These are phyloP conservation scores for Wakefieldia striispora DNA, from an alignment of 768 basidiomycete species.

Conservation along the genomic window DNA sequence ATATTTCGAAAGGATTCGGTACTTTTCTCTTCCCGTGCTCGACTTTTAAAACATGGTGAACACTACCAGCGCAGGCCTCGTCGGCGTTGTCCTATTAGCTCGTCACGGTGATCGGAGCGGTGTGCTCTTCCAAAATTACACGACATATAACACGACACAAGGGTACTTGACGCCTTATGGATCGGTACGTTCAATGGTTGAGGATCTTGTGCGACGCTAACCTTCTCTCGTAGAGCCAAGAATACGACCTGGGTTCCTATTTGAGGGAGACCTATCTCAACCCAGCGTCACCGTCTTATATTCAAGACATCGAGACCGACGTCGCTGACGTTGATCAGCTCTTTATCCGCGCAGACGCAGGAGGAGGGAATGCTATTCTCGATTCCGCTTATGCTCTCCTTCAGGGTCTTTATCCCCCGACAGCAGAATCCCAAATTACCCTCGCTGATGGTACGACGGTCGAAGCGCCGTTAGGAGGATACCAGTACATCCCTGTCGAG, in stretches of 20 bases:
- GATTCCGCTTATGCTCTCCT: slow-evolving; percentile 81
- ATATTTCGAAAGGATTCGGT: too few species aligned
- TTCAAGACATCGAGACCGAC: slow-evolving; percentile 63
- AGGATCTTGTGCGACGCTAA: slow-evolving; percentile 11
- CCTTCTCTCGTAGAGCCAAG: slow-evolving; percentile 39
- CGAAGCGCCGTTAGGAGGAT: too few species aligned
- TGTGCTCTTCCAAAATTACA: slow-evolving; percentile 69
- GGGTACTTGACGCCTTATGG: slow-evolving; percentile 74
- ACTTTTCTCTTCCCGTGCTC: too few species aligned
- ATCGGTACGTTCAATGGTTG: slow-evolving; percentile 69
- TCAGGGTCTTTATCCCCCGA: slow-evolving; percentile 84
- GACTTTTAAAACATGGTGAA: slow-evolving; percentile 32
- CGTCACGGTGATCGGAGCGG: slow-evolving; percentile 71
- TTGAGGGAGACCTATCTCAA: slow-evolving; percentile 66
- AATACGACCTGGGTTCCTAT: slow-evolving; percentile 56
- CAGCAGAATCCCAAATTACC: slow-evolving; percentile 55
- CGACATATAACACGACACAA: slow-evolving; percentile 58
- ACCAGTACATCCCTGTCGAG: too few species aligned
- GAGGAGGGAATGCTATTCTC: slow-evolving; percentile 76
- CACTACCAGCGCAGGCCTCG: slow-evolving; percentile 36
- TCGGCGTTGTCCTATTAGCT: slow-evolving; percentile 72
- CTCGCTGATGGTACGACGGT: slow-evolving; percentile 45
- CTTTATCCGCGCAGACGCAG: slow-evolving; percentile 74
- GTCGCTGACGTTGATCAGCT: slow-evolving; percentile 69
- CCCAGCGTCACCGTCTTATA: slow-evolving; percentile 59